Base-by-base conservation (phyloP, 306 rosid species). In the Medicago lupulina region DNA sequence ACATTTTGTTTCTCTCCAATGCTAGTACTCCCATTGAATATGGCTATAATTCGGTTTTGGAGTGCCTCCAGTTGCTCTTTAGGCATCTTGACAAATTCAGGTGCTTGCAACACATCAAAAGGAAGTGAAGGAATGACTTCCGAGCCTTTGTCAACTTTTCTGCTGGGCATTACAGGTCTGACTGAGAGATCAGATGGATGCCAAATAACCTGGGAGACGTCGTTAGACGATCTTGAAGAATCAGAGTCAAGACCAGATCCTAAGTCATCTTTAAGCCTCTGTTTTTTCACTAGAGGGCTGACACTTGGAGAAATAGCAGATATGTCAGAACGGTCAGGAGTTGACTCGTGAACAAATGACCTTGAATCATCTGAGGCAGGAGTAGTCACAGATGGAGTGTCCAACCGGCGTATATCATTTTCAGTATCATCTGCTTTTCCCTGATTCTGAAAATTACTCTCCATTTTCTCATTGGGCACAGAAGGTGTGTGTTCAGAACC, bases 141-240 rank as follows among this genome's bases (percentile, higher is more conserved):
- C 12, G 76, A 84, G 51, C 68, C 46, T 92, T 90, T 92, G 80
- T 95, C 99, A 83, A 85, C 85, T 77, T 95, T 95, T 86, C 96
- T 85, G 84, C 89, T 88, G 3, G 97, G 99, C 99, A 95, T 95
- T 72, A 95, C 99, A 43, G 99, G 99, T 79, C 95, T 92, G 74
- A 95, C 99, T 8, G 97, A 92, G 68, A 92, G 96, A 90, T 95
- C 99, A 47, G 97, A 84, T 67, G 90, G 86, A 84, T 95, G 97
- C 99, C 99, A 95, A 79, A 90, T 82, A 83, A 90, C 87, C 71
- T 86, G 90, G 57, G 92, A 84, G 64, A 88, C 70, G 74, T 79
- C 80, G 84, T 81, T 86, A 10, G 93, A 80, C 3, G 86, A 83
- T 76, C 88, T 92, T 40, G 86, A 70, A 67, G 96, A 80, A 79